Evolutionary conservation across 345 rosid species (phyloP).

Genomic region (Lumnitzera littorea): DNA sequence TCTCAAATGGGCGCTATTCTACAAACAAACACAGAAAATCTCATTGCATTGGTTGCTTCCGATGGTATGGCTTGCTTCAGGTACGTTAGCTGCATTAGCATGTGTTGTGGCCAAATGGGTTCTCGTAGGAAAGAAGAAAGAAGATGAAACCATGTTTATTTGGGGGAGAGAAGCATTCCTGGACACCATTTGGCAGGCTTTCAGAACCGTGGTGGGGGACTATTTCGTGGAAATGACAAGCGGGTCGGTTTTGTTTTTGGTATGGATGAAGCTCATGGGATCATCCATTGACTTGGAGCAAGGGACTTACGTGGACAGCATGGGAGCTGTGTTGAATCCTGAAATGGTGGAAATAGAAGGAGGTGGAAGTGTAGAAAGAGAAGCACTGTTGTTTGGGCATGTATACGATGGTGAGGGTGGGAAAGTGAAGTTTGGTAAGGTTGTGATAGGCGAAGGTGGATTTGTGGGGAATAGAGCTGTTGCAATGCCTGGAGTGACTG

Average conservation of each 20-base stretch:
- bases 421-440: constrained; percentile 49
- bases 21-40: constrained; percentile 19
- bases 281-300: constrained; percentile 32
- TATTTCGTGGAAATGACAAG: constrained; percentile 50
- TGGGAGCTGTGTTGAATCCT: constrained; percentile 55
- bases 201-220: constrained; percentile 43
- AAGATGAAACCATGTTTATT: constrained; percentile 32
- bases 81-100: constrained; percentile 27
- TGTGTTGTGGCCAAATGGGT: constrained; percentile 47
- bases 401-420: constrained; percentile 57
- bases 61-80: constrained; percentile 42
- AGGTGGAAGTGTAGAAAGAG: constrained; percentile 44
- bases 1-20: constrained; percentile 21
- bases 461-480: constrained; percentile 48
- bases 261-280: constrained; percentile 59
- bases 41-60: constrained; percentile 43
- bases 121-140: constrained; percentile 53
- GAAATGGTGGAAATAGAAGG: constrained; percentile 60
- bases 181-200: constrained; percentile 64
- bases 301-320: constrained; percentile 43
- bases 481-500: constrained; percentile 51
- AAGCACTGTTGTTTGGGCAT: constrained; percentile 56
- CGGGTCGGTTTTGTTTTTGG: constrained; percentile 33
- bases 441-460: constrained; percentile 39
- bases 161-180: constrained; percentile 45